phyloP scores from a whole-genome alignment of 2,329 filamentous ascomycete genomes.

The Xylariaceae sp. region DNA sequence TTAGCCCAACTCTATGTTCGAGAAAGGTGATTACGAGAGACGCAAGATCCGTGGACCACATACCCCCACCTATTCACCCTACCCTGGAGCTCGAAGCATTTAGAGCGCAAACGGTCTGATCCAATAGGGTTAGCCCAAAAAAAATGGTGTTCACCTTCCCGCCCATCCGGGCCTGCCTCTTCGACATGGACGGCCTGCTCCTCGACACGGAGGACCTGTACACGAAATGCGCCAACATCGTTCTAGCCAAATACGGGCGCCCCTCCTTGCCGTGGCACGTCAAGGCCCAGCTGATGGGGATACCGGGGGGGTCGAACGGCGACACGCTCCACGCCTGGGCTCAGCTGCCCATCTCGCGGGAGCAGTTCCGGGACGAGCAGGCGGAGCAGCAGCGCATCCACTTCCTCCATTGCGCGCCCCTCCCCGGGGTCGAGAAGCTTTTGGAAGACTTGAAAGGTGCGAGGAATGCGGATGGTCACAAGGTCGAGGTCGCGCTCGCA shows the following conservation, averaged over 20 bases:
- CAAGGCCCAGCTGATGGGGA: constrained; percentile 68
- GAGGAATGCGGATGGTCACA: constrained; percentile 18
- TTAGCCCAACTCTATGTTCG: too few species aligned
- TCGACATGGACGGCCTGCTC: constrained; percentile 76
- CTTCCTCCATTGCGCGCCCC: constrained; percentile 54
- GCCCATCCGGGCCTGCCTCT: constrained; percentile 64
- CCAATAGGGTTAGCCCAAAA: too few species aligned
- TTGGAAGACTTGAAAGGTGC: constrained; percentile 39
- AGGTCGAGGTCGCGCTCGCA: constrained; percentile 55
- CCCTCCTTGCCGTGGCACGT: constrained; percentile 64
- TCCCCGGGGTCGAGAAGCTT: constrained; percentile 58
- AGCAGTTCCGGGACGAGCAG: constrained; percentile 52
- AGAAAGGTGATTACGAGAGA: too few species aligned
- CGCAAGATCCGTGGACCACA: too few species aligned
- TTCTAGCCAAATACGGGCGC: constrained; percentile 56
- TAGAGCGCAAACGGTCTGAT: too few species aligned
- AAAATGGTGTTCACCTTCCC: constrained; percentile 28
- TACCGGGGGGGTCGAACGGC: constrained; percentile 38
- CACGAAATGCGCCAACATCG: constrained; percentile 59
- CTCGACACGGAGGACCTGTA: constrained; percentile 71
- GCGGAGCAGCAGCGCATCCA: constrained; percentile 47
- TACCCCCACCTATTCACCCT: too few species aligned
- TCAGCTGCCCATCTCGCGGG: constrained; percentile 57
- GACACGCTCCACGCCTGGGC: constrained; percentile 54
- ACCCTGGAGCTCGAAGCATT: too few species aligned